Evolutionary conservation across 2,329 filamentous ascomycete genomes (phyloP), one percentile per base, ranked within the genome.

Genomic region (Dendryphion nanum): DNA sequence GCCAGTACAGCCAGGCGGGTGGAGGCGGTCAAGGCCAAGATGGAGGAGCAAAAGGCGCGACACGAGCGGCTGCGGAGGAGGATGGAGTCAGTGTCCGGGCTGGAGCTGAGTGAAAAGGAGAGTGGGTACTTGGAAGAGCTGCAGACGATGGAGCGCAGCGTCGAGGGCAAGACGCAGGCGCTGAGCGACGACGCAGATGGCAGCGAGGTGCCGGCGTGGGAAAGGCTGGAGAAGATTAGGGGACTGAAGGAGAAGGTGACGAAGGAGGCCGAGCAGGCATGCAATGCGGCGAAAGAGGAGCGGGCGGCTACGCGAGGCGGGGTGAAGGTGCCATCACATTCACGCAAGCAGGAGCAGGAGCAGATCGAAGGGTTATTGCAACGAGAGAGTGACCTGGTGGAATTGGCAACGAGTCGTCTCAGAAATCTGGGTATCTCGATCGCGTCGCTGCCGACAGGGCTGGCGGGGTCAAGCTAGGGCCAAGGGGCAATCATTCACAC

Each of bases 101-200:
- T 72, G 12, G 75, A 81, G 44, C 66, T 85, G 26, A 83, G 78
- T 53, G 78, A 79, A 39, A 82, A 79, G 60, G 82, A 85, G 55
- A 71, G 68, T 41, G 71, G 70, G 1, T 85, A 79, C 72, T 64
- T 78, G 7, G 69, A 72, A n/a, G 79, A 84, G 52, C 70, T 83
- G 3, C 59, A 66, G 17, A 59, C 51, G 4, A 56, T 77, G 42
- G 59, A 69, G 17, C 54, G 55, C 18, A 70, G 61, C 23, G 43
- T 74, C 2, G 63, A 69, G 24, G 42, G 41, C 6, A 46, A 42
- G 28, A 58, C 16, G 42, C 50, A 33, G 30, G 63, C 41, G 30
- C 51, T 52, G 44, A 64, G 57, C 2, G 57, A 59, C 13, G 60
- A 68, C 33, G 40, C 52, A 4, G 55, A 59, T 13, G 55, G 60